Percentiles rank a stretch among this genome's conserved stretches.
phyloP scores from a whole-genome alignment of 2,329 filamentous ascomycete genomes.

The Calycina herbarum region DNA sequence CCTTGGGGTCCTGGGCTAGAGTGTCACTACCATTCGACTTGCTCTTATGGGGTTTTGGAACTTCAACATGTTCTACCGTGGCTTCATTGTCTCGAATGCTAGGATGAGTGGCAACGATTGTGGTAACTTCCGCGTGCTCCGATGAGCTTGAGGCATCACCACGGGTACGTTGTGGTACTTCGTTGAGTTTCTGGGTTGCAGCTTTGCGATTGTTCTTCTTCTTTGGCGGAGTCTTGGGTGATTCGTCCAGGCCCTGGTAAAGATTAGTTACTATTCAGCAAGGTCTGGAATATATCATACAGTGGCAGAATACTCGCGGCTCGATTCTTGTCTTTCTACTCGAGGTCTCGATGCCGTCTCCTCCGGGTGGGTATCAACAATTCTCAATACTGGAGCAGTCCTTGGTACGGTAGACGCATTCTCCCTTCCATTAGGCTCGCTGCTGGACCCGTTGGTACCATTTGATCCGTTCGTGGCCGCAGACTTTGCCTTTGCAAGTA shows the following conservation, averaged over 20 bases:
- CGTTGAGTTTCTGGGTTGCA: constrained; percentile 28
- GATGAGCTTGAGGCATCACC: not conserved
- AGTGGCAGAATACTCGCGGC: constrained; percentile 32
- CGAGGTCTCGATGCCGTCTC: constrained; percentile 21
- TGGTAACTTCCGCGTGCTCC: not conserved
- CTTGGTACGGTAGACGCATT: constrained; percentile 12
- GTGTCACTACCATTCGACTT: not conserved
- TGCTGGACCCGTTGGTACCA: constrained; percentile 15
- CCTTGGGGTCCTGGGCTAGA: not conserved
- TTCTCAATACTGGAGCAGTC: constrained; percentile 31
- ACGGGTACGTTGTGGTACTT: constrained; percentile 8
- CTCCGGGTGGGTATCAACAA: constrained; percentile 25
- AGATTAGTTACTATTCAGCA: constrained; percentile 13
- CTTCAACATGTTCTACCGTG: not conserved
- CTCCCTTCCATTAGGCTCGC: constrained; percentile 1
- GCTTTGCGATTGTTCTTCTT: constrained; percentile 29
- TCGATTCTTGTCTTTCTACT: constrained; percentile 29
- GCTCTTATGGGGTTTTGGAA: not conserved
- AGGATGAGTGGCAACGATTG: not conserved
- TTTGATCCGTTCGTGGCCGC: constrained; percentile 8
- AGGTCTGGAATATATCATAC: constrained; percentile 20
- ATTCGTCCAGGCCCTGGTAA: constrained; percentile 35
- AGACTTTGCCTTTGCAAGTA: constrained; percentile 1
- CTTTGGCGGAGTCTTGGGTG: constrained; percentile 30
- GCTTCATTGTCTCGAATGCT: not conserved